Base-by-base conservation (phyloP, 2,329 filamentous ascomycete species). In the Neospermospora avenae region DNA sequence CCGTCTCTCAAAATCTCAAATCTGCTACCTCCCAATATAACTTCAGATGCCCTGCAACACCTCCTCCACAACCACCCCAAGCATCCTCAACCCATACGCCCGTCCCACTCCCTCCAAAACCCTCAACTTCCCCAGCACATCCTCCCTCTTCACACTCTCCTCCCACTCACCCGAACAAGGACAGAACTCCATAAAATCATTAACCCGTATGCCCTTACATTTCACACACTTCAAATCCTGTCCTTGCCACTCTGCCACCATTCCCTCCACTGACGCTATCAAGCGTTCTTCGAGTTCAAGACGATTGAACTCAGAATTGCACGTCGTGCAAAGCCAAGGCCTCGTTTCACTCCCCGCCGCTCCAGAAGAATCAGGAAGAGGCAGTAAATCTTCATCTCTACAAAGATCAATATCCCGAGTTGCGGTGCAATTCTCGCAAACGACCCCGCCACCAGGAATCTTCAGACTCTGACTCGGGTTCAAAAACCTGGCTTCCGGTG, bases 151-250 rank as follows among this genome's bases (percentile, higher is more conserved):
- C 61, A 93, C 80, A 20, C 86, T 90, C 65, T 85, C 85, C 18
- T 81, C 82, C 95, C 95, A 99, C 61, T 84, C 83, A 3, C 95
- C 95, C 63, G 90, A 91, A 78, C 95, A 99, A 11, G 87, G 89
- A 75, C 96, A 99, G 75, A 98, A 93, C 74, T 97, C 93, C 86
- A 95, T 92, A 69, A 98, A 96, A 70, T 97, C 93, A 73, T 96
- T 98, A 42, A 90, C 81, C 71, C 91, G 80, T 41, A 96, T 75
- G 67, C 91, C 91, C 34, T 82, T 84, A 73, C 86, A 89, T 61
- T 82, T 80, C 1, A 51, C 61, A 67, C 95, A 99, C 75, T 91
- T 91, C 60, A 98, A 76, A 74, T 99, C 95, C 77, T 98, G 93
- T 35, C 88, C 90, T 64, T 86, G 82, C 93, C 96, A 99, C 68